Base-by-base conservation (phyloP, 2,329 filamentous ascomycete species). In the Juglanconis juglandina region DNA sequence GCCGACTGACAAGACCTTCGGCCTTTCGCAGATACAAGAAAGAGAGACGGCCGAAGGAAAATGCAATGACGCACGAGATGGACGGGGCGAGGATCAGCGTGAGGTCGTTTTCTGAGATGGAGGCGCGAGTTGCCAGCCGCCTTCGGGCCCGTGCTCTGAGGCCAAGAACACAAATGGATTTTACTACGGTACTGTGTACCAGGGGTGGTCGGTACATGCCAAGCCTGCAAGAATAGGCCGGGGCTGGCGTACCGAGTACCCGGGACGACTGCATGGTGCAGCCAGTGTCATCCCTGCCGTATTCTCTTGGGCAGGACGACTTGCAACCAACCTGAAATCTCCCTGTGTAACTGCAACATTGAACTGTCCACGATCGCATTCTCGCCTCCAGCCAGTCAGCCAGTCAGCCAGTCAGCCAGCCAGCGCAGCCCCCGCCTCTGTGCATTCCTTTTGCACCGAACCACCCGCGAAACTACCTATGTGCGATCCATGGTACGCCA, bases 331-430 rank as follows among this genome's bases (percentile, higher is more conserved):
- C 13, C 37, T 41, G 37, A 41, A 9, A 9, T 9, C 37, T 41
- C 37, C 37, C 37, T 46, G 42, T 46, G 42, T 13, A 46, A 46
- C 47, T 11, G 32, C 24, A 30, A 55, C 24, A 33, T 7, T 37
- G 35, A 41, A 30, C 37, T 58, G 41, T 60, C 42, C 53, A 60
- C 44, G 53, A 60, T 53, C 53, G 53, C 57, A 62, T 60, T 53
- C 56, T 60, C 57, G 60, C 48, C 49, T 39, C 11, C 35, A 39
- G 35, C 24, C 24, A 24, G 24, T 24, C 24, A 24, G 24, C 24
- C 24, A 24, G 24, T 24, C 24, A 24, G 24, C 24, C 24, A 24
- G 24, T 24, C 24, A 24, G 24, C 24, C 24, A 24, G 33, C 50
- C 57, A 54, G 46, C 51, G 39, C 34, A 58, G 46, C 56, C 39